Evolutionary conservation across 108 stramenopile genomes (phyloP), one percentile per base, ranked within the genome.

Genomic region (Mediolabrus comicus): DNA sequence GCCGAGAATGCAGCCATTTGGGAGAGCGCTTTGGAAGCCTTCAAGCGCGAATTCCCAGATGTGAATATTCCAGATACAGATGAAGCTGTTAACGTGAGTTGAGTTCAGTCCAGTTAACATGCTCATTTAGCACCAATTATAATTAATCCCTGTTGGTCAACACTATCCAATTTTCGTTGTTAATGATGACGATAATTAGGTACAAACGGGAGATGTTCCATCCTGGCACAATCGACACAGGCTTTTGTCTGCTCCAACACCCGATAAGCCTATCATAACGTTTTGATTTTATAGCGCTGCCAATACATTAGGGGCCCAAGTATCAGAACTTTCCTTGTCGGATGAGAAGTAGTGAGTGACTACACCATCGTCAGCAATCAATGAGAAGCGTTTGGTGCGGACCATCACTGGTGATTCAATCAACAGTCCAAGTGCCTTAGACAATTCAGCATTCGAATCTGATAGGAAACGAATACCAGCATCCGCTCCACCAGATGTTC

Each of bases 311-410:
- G 93, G 93, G 8, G 93, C 93, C 90, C 88, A 91, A 2, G 93
- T 91, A 59, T 91, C 78, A 19, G 83, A 85, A 7, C 84, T 41
- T 22, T 77, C 67, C 43, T 90, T 81, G 8, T 62, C 87, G 25
- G 87, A 69, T 4, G 83, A 81, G 64, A 95, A 95, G 59, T 82
- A 95, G 35, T 91, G 77, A 1, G 88, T 88, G 3, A 95, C 89
- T 19, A 87, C 81, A 19, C 93, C 93, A 72, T 92, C 83, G 6
- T 95, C 90, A 9, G 90, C 93, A 72, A 91, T 86, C 74, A 95
- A 62, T 0, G 87, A 86, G 60, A 88, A 95, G 53, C 93, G 76
- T 58, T 90, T 87, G 26, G 84, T 81, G 8, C 93, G 79, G 1
- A 85, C 75, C 74, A 89, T 73, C 26, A 84, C 85, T 9, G 79